These are phyloP conservation scores for Naganishia randhawae DNA, from an alignment of 768 basidiomycete species.

Conservation along the genomic window DNA sequence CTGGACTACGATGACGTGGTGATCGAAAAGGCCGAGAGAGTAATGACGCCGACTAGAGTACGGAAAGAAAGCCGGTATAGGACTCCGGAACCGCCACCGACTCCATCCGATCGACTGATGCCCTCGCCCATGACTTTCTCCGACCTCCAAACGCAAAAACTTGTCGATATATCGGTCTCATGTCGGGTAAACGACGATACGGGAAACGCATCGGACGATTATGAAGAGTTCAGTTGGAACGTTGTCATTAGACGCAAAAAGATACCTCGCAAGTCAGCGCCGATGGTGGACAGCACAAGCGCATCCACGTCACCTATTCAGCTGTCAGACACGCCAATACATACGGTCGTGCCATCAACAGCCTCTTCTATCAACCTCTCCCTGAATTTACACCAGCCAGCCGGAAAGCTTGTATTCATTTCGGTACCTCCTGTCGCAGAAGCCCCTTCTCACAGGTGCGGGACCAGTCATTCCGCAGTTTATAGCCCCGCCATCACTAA, in stretches of 20 bases:
- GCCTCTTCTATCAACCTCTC: conserved; percentile 43
- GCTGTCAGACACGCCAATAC: not conserved
- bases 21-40: conserved; percentile 15
- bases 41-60: conserved; percentile 7
- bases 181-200: conserved; percentile 69
- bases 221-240: conserved; percentile 66
- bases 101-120: not conserved
- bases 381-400: conserved; percentile 39
- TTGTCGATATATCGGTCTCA: not conserved
- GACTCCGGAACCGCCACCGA: not conserved
- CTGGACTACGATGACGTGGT: conserved; percentile 23
- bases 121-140: conserved; percentile 9
- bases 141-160: conserved; percentile 19
- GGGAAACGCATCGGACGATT: conserved; percentile 70
- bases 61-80: conserved; percentile 1
- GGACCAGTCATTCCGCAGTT: conserved; percentile 27
- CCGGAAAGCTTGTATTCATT: conserved; percentile 46
- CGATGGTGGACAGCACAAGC: not conserved
- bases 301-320: not conserved
- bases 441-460: conserved; percentile 17
- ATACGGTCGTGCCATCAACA: conserved; percentile 30
- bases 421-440: conserved; percentile 33
- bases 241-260: conserved; percentile 52
- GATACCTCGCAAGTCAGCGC: not conserved
- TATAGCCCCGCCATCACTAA: not conserved